Percentiles rank a stretch among this genome's conserved stretches.
Conservation (phyloP, 176 grass and related monocot genomes). For the Hordeum marinum region DNA sequence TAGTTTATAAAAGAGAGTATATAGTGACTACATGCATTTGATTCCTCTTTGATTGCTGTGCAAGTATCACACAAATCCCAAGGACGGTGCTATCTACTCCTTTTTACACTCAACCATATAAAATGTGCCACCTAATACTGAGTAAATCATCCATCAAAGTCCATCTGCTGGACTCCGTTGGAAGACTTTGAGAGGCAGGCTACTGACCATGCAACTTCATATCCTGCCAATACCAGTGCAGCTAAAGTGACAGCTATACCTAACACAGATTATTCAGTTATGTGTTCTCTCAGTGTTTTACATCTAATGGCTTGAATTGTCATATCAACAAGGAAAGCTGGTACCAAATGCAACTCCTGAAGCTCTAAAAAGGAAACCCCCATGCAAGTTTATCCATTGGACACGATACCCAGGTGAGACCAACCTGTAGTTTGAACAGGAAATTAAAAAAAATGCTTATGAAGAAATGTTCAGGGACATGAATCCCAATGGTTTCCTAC, state of each 20-base stretch:
- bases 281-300: neutral
- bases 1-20: neutral
- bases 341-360: constrained; percentile 28
- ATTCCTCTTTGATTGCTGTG: no score
- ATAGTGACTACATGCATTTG: no score
- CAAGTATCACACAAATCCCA: no score
- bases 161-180: no score
- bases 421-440: constrained; percentile 49
- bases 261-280: constrained; percentile 4
- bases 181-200: neutral
- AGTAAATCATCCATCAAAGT: no score
- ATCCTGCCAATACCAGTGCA: neutral
- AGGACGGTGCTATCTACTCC: no score
- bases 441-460: constrained; percentile 56
- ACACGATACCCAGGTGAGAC: neutral
- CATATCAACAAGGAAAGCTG: constrained; percentile 15
- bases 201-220: neutral
- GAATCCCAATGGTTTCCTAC: constrained; percentile 55
- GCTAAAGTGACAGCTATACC: neutral
- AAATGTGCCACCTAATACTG: no score
- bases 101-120: no score
- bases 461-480: constrained; percentile 57
- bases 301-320: neutral
- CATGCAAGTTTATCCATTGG: constrained; percentile 28
- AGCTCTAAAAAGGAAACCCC: constrained; percentile 21